Conservation (phyloP, 345 rosid genomes). For the Streptanthus diversifolius region DNA sequence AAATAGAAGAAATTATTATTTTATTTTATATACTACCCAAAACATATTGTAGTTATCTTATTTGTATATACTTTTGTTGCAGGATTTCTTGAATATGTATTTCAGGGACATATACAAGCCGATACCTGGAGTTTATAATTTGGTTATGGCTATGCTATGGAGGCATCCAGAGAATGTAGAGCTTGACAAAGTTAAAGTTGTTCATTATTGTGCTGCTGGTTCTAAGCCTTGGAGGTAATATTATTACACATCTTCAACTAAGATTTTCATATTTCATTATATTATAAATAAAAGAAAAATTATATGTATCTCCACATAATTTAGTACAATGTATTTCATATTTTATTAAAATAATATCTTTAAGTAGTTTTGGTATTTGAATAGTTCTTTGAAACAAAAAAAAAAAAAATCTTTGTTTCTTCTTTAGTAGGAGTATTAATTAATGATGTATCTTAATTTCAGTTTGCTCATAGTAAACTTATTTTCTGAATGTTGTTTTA, state of each 20-base stretch:
- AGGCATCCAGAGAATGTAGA: slow-evolving; percentile 72
- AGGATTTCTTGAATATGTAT: slow-evolving; percentile 70
- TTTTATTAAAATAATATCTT: no score
- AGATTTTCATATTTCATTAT: no score
- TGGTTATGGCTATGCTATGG: slow-evolving; percentile 77
- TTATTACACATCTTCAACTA: neutral
- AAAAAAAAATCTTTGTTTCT: neutral
- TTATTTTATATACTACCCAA: neutral
- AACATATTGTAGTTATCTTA: neutral
- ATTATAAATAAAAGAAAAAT: no score
- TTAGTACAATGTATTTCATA: no score
- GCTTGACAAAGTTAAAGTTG: slow-evolving; percentile 54
- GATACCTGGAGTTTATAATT: slow-evolving; percentile 50
- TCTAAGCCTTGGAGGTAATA: slow-evolving; percentile 55
- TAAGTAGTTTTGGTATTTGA: no score
- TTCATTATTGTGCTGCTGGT: slow-evolving; percentile 78
- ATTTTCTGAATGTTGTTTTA: neutral
- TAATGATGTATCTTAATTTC: neutral
- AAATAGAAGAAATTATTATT: neutral
- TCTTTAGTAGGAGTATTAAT: neutral
- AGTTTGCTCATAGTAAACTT: neutral
- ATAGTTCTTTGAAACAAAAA: no score
- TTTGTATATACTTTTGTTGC: neutral
- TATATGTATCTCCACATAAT: no score
- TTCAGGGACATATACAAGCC: slow-evolving; percentile 61